Evolutionary conservation across 2,329 filamentous ascomycete genomes (phyloP).

Genomic region (Calycina herbarum): DNA sequence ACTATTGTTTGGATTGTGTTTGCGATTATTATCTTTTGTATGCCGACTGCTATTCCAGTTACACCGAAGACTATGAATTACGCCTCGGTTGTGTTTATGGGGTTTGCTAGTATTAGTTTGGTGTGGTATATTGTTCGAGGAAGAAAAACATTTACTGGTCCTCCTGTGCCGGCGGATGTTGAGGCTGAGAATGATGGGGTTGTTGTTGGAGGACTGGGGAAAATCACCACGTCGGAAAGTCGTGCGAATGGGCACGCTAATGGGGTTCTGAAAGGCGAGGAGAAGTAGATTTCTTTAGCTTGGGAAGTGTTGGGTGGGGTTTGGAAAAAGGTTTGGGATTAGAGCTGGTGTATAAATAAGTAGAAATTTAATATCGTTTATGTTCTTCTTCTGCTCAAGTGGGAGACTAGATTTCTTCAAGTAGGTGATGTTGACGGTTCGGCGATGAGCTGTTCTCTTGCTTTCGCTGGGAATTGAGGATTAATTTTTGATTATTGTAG

Average conservation of each 20-base stretch:
- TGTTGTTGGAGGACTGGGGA: constrained; percentile 24
- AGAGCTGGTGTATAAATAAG: no score
- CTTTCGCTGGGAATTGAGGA: no score
- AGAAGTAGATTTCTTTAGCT: background rate
- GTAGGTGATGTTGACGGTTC: no score
- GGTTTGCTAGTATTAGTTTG: constrained; percentile 59
- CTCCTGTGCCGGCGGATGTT: constrained; percentile 38
- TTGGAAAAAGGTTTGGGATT: no score
- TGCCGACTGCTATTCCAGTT: constrained; percentile 65
- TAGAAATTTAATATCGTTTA: no score
- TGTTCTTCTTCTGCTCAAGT: no score
- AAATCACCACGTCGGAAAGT: constrained; percentile 22
- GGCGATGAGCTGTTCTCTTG: no score
- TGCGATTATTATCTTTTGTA: constrained; percentile 72
- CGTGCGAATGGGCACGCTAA: background rate
- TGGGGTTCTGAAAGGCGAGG: background rate
- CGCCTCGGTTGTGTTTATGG: constrained; percentile 64
- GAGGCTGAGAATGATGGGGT: constrained; percentile 31
- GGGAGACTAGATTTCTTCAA: no score
- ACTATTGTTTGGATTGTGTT: constrained; percentile 72
- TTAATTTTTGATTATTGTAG: no score
- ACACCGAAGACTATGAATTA: constrained; percentile 63
- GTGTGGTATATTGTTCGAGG: constrained; percentile 64
- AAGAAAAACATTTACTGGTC: constrained; percentile 63
- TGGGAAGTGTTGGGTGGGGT: background rate